phyloP scores from a whole-genome alignment of 495 filamentous ascomycete species.

The Penicillium lividum region DNA sequence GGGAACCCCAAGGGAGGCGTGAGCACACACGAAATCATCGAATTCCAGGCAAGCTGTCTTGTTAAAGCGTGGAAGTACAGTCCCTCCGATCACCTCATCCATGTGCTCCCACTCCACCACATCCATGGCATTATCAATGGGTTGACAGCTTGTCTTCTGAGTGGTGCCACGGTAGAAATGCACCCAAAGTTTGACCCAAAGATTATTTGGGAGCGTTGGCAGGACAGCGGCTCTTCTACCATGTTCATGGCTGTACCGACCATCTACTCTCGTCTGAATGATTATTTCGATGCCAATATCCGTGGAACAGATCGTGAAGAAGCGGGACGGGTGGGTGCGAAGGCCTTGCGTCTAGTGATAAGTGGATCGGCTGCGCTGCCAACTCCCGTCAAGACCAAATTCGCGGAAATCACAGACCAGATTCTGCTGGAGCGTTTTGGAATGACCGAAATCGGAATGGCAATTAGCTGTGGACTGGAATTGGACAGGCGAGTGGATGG shows the following conservation, averaged over 20 bases:
- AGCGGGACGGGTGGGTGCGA: slow-evolving; percentile 33
- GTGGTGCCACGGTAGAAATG: slow-evolving; percentile 46
- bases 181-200: slow-evolving; percentile 46
- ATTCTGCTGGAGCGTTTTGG: slow-evolving; percentile 46
- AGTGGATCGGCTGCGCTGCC: slow-evolving; percentile 48
- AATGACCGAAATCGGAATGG: slow-evolving; percentile 53
- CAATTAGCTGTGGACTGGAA: slow-evolving; percentile 44
- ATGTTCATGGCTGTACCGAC: slow-evolving; percentile 51
- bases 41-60: slow-evolving; percentile 43
- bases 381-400: slow-evolving; percentile 42
- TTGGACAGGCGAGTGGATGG: slow-evolving; percentile 41
- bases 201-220: slow-evolving; percentile 47
- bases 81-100: slow-evolving; percentile 41
- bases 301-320: slow-evolving; percentile 40
- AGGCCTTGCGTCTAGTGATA: slow-evolving; percentile 39
- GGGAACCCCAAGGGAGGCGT: slow-evolving; percentile 47
- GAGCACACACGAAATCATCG: slow-evolving; percentile 47
- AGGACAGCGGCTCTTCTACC: slow-evolving; percentile 38
- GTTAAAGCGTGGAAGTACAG: slow-evolving; percentile 40
- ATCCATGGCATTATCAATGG: slow-evolving; percentile 49
- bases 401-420: slow-evolving; percentile 43
- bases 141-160: slow-evolving; percentile 38
- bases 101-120: slow-evolving; percentile 48
- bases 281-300: slow-evolving; percentile 45
- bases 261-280: slow-evolving; percentile 48